Base-by-base conservation (phyloP, 23 red algal species). In the Gracilariopsis chorda region DNA sequence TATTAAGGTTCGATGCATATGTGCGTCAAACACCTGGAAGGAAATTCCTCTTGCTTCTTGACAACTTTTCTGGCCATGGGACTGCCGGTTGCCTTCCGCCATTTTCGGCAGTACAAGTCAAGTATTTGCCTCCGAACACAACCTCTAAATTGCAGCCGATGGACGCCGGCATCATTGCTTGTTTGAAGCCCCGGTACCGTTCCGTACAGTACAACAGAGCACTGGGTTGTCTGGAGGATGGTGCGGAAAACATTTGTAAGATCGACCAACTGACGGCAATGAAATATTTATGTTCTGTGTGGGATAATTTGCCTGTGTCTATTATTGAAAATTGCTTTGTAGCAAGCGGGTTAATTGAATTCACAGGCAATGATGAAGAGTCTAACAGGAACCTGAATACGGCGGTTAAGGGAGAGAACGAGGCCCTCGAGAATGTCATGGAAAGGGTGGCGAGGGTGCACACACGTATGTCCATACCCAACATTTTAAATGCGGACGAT, bases 61-160 rank as follows among this genome's bases (percentile, higher is more conserved):
- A 75, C 33, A 75, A 75, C 69, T 24, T 24, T 10, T 34, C 27
- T 44, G 10, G 3, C 14, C 33, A 86, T 12, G 58, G 82, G 14
- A 86, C 29, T 14, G 1, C 17, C 14, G 42, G 32, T 14, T 39
- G 42, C 1, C 11, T 72, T 49, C 82, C 82, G 16, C 1, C 10
- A 12, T 25, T 73, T 23, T 8, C 19, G 14, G 71, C 69, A 46
- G 59, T 73, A 7, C 24, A 49, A 20, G 21, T 86, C 7, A 23
- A 23, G 2, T 86, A 52, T 48, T 28, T 86, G 8, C 60, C 82
- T 16, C 39, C 82, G 4, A 86, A 47, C 61, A 69, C 58, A 4
- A 86, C 58, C 39, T 86, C 82, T 14, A 86, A 72, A 73, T 48
- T 86, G 21, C 59, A 86, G 36, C 60, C 58, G 17, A 86, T 71